Conservation (phyloP, 23 red algal species). For the Gracilaria gracilis region DNA sequence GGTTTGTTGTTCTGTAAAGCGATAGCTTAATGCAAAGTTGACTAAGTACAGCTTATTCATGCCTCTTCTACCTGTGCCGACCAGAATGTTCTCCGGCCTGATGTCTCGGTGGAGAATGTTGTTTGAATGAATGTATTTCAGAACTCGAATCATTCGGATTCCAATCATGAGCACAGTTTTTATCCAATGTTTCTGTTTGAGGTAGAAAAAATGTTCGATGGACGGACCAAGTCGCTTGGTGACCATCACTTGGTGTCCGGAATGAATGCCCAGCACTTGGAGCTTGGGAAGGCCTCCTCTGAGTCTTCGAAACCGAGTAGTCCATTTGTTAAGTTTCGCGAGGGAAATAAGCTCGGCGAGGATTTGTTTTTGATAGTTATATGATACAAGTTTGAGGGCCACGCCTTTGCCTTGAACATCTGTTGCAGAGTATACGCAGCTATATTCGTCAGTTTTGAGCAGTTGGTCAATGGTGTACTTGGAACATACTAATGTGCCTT, state of each 20-base stretch:
- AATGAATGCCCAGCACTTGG: not conserved
- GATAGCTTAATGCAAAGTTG: not conserved
- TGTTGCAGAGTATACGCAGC: not conserved
- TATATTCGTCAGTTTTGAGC: not conserved
- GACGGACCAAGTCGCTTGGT: not conserved
- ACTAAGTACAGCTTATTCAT: not conserved
- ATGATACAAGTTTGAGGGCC: not conserved
- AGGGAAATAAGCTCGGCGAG: not conserved
- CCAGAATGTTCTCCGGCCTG: constrained; percentile 74
- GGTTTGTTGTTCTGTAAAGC: not conserved
- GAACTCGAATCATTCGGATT: constrained; percentile 71
- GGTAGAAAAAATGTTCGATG: not conserved
- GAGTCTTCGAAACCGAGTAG: not conserved
- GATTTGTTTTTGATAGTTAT: not conserved
- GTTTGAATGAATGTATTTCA: constrained; percentile 76
- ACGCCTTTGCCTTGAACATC: not conserved
- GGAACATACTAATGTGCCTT: not conserved
- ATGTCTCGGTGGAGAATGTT: constrained; percentile 77
- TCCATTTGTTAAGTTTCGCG: not conserved
- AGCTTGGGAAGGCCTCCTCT: not conserved
- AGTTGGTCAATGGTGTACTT: not conserved
- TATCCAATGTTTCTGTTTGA: not conserved
- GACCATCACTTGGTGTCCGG: not conserved
- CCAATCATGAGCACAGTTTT: constrained; percentile 39
- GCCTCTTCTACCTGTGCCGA: not conserved